Percentiles rank a stretch among this genome's conserved stretches.
Evolutionary conservation across 2,329 filamentous ascomycete genomes (phyloP).

Genomic region (Calcarisporium arbuscula): DNA sequence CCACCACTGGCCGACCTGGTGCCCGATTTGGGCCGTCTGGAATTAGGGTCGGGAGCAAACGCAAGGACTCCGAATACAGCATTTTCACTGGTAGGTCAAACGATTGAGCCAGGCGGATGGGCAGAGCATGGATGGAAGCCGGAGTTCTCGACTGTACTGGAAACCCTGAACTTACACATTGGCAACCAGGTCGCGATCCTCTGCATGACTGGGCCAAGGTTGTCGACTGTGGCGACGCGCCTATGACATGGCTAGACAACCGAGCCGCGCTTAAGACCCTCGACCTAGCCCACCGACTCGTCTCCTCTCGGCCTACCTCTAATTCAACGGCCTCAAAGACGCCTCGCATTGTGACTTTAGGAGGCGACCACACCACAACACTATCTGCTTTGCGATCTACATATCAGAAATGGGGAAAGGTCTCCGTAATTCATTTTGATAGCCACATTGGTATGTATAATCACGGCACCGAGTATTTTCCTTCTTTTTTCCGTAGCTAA

Average conservation of each 20-base stretch:
- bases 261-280: constrained; percentile 15
- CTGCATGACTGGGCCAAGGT: constrained; percentile 57
- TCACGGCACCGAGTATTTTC: not conserved
- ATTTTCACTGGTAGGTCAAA: constrained; percentile 13
- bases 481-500: not conserved
- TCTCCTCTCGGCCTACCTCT: constrained; percentile 10
- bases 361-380: constrained; percentile 65
- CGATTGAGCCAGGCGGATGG: not conserved
- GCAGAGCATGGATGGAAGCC: constrained; percentile 3
- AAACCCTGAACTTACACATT: not conserved
- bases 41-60: constrained; percentile 70
- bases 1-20: constrained; percentile 15
- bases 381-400: constrained; percentile 60
- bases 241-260: constrained; percentile 16
- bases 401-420: constrained; percentile 50
- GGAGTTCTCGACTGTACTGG: not conserved
- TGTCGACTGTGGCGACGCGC: constrained; percentile 69
- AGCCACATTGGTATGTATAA: constrained; percentile 35
- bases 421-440: constrained; percentile 67
- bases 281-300: constrained; percentile 13
- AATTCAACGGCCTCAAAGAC: constrained; percentile 8
- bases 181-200: constrained; percentile 11
- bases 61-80: constrained; percentile 33
- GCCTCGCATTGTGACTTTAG: constrained; percentile 50
- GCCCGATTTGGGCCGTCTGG: constrained; percentile 74